phyloP scores from a whole-genome alignment of 495 filamentous ascomycete species.

The Aspergillus hancockii region DNA sequence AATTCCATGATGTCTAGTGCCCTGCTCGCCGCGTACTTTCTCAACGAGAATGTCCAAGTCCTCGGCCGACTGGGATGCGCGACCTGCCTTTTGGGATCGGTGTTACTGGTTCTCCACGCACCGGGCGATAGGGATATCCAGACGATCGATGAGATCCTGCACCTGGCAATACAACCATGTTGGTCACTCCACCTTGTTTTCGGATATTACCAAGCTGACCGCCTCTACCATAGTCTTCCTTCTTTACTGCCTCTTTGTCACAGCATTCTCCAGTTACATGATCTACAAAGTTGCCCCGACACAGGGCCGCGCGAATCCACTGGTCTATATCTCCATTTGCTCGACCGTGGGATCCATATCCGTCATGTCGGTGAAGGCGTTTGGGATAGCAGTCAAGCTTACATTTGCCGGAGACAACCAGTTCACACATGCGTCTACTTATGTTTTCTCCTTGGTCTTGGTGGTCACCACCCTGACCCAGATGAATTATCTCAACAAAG shows the following conservation, averaged over 20 bases:
- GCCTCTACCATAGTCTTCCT: conserved; percentile 68
- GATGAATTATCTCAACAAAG: conserved; percentile 99
- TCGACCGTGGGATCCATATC: conserved; percentile 94
- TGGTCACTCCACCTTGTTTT: conserved; percentile 25
- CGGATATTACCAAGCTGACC: neutral
- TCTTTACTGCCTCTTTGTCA: conserved; percentile 74
- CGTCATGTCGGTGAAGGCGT: conserved; percentile 98
- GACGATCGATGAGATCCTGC: conserved; percentile 82
- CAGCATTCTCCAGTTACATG: conserved; percentile 84
- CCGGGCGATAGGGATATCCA: conserved; percentile 88
- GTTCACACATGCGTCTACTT: conserved; percentile 89
- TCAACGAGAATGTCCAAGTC: conserved; percentile 83
- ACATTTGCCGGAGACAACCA: conserved; percentile 92
- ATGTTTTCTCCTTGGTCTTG: conserved; percentile 93
- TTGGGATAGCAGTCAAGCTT: conserved; percentile 93
- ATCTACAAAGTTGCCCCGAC: conserved; percentile 89
- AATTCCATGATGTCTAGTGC: conserved; percentile 55
- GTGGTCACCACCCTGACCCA: conserved; percentile 92
- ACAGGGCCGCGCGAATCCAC: conserved; percentile 90
- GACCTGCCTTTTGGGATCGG: conserved; percentile 91
- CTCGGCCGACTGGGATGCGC: conserved; percentile 93
- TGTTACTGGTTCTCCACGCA: conserved; percentile 96
- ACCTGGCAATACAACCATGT: conserved; percentile 89
- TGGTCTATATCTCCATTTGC: conserved; percentile 96
- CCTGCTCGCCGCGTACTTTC: conserved; percentile 89